Percentiles rank a stretch among this genome's conserved stretches.
Conservation (phyloP, 805 yeast genomes). For the Candida tallmaniae region DNA sequence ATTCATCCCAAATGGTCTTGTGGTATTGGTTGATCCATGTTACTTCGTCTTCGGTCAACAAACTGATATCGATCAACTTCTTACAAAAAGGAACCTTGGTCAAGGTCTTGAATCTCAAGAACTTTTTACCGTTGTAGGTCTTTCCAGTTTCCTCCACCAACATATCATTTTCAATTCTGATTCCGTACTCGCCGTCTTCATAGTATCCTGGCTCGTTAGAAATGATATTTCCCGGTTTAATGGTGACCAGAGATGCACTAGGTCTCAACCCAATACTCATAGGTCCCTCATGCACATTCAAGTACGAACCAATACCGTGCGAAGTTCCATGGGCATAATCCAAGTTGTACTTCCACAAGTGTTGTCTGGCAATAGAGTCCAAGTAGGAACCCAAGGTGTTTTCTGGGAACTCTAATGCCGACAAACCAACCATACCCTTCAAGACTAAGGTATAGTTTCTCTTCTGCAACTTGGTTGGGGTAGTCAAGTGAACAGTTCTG, state of each 20-base stretch:
- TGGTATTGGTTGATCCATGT: constrained; percentile 70
- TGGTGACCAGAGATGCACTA: constrained; percentile 38
- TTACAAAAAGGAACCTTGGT: constrained; percentile 81
- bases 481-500: constrained; percentile 52
- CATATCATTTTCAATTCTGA: constrained; percentile 52
- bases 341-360: constrained; percentile 51
- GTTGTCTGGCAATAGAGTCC: constrained; percentile 57
- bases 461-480: constrained; percentile 43
- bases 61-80: constrained; percentile 56
- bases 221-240: constrained; percentile 51
- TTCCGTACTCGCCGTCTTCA: constrained; percentile 56
- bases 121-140: constrained; percentile 49
- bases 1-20: constrained; percentile 45
- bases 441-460: constrained; percentile 53
- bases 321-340: constrained; percentile 65
- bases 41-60: constrained; percentile 60
- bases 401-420: constrained; percentile 49
- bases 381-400: constrained; percentile 50
- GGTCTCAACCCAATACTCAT: constrained; percentile 57
- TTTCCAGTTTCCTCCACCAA: constrained; percentile 39
- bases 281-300: constrained; percentile 62
- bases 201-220: constrained; percentile 64
- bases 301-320: constrained; percentile 59
- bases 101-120: constrained; percentile 73
- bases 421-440: constrained; percentile 52